These are phyloP conservation scores for Aspergillus campestris DNA, from an alignment of 495 filamentous ascomycete genomes.

Conservation along the genomic window DNA sequence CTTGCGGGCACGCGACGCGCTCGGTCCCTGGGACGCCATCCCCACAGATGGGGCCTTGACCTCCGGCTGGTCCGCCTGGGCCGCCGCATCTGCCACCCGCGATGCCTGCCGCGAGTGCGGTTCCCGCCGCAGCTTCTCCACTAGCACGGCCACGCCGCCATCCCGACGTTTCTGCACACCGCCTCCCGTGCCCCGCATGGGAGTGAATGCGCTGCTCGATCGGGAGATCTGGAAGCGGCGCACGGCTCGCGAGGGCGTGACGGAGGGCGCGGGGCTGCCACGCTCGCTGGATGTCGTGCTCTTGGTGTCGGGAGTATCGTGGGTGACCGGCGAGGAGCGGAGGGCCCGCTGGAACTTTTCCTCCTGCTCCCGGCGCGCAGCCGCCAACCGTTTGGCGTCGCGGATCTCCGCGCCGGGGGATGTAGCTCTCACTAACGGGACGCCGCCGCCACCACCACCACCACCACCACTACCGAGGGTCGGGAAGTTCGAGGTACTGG, in stretches of 20 bases:
- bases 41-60: neutral
- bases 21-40: neutral
- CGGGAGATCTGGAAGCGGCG: slow-evolving; percentile 39
- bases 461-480: slow-evolving; percentile 4
- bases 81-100: slow-evolving; percentile 27
- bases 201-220: slow-evolving; percentile 19
- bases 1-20: slow-evolving; percentile 21
- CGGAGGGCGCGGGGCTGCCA: slow-evolving; percentile 11
- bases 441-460: slow-evolving; percentile 10
- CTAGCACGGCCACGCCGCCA: slow-evolving; percentile 31
- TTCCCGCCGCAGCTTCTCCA: slow-evolving; percentile 32
- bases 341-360: slow-evolving; percentile 23
- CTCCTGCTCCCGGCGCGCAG: slow-evolving; percentile 21
- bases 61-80: slow-evolving; percentile 7
- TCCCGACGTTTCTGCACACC: slow-evolving; percentile 35
- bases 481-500: slow-evolving; percentile 28
- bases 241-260: slow-evolving; percentile 15
- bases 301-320: too few species aligned
- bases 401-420: slow-evolving; percentile 40
- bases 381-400: slow-evolving; percentile 26
- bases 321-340: slow-evolving; percentile 10
- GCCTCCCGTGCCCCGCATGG: slow-evolving; percentile 14
- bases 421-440: slow-evolving; percentile 35
- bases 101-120: slow-evolving; percentile 35
- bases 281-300: slow-evolving; percentile 5